Base-by-base conservation (phyloP, 2,329 filamentous ascomycete genomes). In the Colletotrichum musae region DNA sequence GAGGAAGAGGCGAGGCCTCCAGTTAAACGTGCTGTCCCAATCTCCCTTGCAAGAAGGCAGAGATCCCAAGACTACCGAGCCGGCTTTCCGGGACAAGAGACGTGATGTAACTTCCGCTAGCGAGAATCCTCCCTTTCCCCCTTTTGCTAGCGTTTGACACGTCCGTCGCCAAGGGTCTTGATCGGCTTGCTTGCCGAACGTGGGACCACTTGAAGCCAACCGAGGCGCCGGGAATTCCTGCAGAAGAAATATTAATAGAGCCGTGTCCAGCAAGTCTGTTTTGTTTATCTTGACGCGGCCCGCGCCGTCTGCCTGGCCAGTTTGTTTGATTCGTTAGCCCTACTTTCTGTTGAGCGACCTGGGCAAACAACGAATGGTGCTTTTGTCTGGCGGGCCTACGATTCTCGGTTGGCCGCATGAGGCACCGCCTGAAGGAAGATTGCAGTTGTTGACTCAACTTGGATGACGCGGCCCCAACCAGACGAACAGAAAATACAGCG, bases 1-100 rank as follows among this genome's bases (percentile, higher is more conserved):
- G 10, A 74, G 74, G 21, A 67, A 70, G 41, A 72, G 76, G 18
- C 72, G 79, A 28, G 78, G 79, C 2, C 79, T 80, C 70, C 73
- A 80, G 52, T 74, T 80, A 32, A 78, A 81, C 48, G 68, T 61
- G 1, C 72, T 70, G 16, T 47, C 61, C 1, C 73, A 71, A 50
- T 28, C 36, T 13, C 48, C 45, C 28, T 54, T 54, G 50, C 24
- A 62, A 62, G 26, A 62, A 47, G 26, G 59, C 28, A 5, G 59
- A 9, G 47, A 36, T 54, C 39, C 4, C 54, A 24, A 62, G 50
- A 18, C 1, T 24, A 15, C 28, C 12, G 52, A 56, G 12, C 7
- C 26, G 10, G 50, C 48, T 12, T 9, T 24, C 24, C 13, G 2
- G n/a, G 5, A 51, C 13, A 16, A 15, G 26, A 28, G 24, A 2